Conservation (phyloP, 768 basidiomycete species). For the Steccherinum ochraceum region DNA sequence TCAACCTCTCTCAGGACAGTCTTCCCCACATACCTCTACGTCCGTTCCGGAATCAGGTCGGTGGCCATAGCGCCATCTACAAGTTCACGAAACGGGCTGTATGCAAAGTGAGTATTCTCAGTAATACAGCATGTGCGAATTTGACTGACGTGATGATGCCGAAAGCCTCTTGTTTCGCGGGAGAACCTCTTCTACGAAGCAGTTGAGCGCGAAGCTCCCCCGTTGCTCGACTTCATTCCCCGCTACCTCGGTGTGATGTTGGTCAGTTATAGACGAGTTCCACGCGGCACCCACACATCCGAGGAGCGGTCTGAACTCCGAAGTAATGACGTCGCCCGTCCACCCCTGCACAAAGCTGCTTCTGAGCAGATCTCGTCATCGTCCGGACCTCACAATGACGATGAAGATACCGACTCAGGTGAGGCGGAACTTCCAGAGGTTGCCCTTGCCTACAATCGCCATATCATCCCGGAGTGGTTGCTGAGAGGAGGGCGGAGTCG, state of each 20-base stretch:
- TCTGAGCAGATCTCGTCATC: constrained; percentile 15
- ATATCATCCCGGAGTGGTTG: constrained; percentile 95
- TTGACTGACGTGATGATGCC: constrained; percentile 1
- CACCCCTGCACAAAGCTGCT: constrained; percentile 20
- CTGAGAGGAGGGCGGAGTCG: constrained; percentile 40
- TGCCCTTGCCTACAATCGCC: constrained; percentile 84
- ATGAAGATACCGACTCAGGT: constrained; percentile 41
- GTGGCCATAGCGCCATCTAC: constrained; percentile 95
- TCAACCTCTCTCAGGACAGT: constrained; percentile 47
- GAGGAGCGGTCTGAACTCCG: constrained; percentile 9
- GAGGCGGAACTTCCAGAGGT: constrained; percentile 94
- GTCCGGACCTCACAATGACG: constrained; percentile 15
- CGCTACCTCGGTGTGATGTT: constrained; percentile 98
- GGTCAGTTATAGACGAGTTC: constrained; percentile 86
- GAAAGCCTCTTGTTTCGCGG: constrained; percentile 88
- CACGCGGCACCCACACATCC: constrained; percentile 18
- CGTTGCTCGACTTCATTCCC: constrained; percentile 91
- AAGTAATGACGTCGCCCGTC: constrained; percentile 13
- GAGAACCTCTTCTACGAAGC: constrained; percentile 98
- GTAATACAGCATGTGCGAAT: constrained; percentile 22
- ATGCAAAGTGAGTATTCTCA: constrained; percentile 76
- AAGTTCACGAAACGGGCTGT: constrained; percentile 97
- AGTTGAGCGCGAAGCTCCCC: constrained; percentile 90
- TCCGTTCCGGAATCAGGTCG: constrained; percentile 97
- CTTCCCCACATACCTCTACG: constrained; percentile 87